phyloP scores from a whole-genome alignment of 176 grass and related monocot genomes.

The Pharus latifolius region DNA sequence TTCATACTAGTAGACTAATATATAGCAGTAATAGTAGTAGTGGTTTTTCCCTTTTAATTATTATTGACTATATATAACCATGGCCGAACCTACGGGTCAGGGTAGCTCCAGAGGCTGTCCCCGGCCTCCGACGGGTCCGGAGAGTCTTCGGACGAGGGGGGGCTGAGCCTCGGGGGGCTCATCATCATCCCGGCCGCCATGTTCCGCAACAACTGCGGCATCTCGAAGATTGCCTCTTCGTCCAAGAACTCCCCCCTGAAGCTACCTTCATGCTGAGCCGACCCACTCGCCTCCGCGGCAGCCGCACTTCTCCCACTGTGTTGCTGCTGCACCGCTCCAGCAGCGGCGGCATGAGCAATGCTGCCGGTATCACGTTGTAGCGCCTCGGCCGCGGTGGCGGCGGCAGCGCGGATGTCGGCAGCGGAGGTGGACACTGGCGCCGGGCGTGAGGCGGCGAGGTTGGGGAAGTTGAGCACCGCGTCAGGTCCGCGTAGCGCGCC shows the following conservation, averaged over 20 bases:
- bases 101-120: slow-evolving; percentile 63
- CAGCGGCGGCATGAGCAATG: slow-evolving; percentile 1
- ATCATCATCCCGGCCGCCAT: slow-evolving; percentile 98
- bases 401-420: slow-evolving; percentile 62
- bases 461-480: slow-evolving; percentile 73
- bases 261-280: not conserved
- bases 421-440: slow-evolving; percentile 51
- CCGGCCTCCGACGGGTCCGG: slow-evolving; percentile 36
- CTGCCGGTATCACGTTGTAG: not conserved
- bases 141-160: slow-evolving; percentile 34
- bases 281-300: not conserved
- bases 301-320: not conserved
- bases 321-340: not conserved
- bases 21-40: not conserved
- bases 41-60: not conserved
- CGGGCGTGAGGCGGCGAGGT: slow-evolving; percentile 28
- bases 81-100: slow-evolving; percentile 40
- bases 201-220: slow-evolving; percentile 62
- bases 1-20: not conserved
- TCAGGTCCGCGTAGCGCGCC: slow-evolving; percentile 55
- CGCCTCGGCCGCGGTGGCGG: slow-evolving; percentile 34
- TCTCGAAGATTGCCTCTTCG: slow-evolving; percentile 90
- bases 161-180: slow-evolving; percentile 70
- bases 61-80: no score
- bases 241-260: slow-evolving; percentile 41